phyloP scores from a whole-genome alignment of 768 basidiomycete species.

The Gloeostereum incarnatum region DNA sequence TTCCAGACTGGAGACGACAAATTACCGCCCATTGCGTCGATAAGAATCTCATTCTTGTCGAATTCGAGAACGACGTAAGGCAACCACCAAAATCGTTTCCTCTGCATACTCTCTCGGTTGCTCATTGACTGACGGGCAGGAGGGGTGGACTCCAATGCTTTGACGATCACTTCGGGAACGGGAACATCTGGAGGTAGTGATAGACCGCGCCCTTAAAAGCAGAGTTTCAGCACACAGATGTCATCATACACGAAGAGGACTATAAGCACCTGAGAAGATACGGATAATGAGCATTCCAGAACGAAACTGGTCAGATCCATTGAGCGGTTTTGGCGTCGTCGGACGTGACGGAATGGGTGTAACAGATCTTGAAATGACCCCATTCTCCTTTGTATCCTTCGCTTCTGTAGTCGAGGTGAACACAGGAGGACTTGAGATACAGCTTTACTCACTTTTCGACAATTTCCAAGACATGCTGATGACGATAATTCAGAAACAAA shows the following conservation, averaged over 20 bases:
- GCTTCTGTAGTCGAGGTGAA: constrained; percentile 29
- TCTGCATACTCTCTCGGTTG: constrained; percentile 86
- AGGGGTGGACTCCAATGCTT: constrained; percentile 60
- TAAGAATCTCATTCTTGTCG: constrained; percentile 94
- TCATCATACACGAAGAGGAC: constrained; percentile 7
- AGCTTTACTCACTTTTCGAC: constrained; percentile 20
- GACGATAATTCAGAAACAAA: constrained; percentile 7
- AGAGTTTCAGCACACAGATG: background rate
- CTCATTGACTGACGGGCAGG: constrained; percentile 45
- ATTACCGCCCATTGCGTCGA: constrained; percentile 96
- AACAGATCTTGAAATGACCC: constrained; percentile 63
- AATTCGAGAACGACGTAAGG: constrained; percentile 98
- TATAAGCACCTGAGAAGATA: constrained; percentile 76
- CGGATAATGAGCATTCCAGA: constrained; percentile 92
- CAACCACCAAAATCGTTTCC: constrained; percentile 93
- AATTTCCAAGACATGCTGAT: constrained; percentile 50
- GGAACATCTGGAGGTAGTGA: constrained; percentile 67
- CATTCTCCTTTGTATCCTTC: constrained; percentile 67
- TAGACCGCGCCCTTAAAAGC: constrained; percentile 60
- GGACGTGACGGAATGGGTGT: constrained; percentile 79
- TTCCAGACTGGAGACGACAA: constrained; percentile 88
- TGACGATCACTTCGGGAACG: constrained; percentile 80
- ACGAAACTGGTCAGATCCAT: constrained; percentile 57
- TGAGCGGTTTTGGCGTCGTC: constrained; percentile 59
- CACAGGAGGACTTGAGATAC: background rate